Evolutionary conservation across 1,139 yeast species (phyloP), one percentile per base, ranked within the genome.

Genomic region (Petasospora rhodanensis): DNA sequence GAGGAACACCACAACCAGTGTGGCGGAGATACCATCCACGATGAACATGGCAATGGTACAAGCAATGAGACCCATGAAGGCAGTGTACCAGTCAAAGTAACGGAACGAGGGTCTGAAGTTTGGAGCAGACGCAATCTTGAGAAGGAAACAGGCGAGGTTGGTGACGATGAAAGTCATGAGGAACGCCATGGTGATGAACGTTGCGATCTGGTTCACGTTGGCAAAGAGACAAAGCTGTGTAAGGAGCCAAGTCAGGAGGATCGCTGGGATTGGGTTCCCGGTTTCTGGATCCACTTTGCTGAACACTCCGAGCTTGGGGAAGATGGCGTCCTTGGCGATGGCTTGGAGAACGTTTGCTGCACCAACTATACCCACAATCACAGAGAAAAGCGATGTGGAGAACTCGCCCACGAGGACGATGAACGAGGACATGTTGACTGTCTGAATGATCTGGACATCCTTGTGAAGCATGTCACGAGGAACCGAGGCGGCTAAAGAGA

Each of bases 121-220:
- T 10, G 98, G 98, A 3, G 98, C 98, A 2, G 95, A 77, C 0
- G 96, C 93, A 11, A 91, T 63, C 45, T 81, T 82, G 47, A 91
- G 68, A 38, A 91, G 60, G 54, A 89, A 87, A 56, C 98, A 91
- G 2, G 98, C 96, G 43, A 89, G 59, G 52, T 91, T 91, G 22
- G 95, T 87, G 5, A 89, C 95, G 29, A 89, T 81, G 54, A 91
- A 91, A 0, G 98, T 91, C 91, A 89, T 84, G 36, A 91, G 66
- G 51, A 86, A 91, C 0, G 98, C 95, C 96, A 91, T 87, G 2
- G 97, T 89, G 40, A 91, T 89, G 51, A 87, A 81, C 0, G 93
- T 83, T 3, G 98, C 98, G 57, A 91, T 87, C 56, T 82, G 86
- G 58, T 91, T 91, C 43, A 91, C 83, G 55, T 91, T 94, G 2